phyloP scores from a whole-genome alignment of 495 filamentous ascomycete genomes.

The Penicillium taxi region DNA sequence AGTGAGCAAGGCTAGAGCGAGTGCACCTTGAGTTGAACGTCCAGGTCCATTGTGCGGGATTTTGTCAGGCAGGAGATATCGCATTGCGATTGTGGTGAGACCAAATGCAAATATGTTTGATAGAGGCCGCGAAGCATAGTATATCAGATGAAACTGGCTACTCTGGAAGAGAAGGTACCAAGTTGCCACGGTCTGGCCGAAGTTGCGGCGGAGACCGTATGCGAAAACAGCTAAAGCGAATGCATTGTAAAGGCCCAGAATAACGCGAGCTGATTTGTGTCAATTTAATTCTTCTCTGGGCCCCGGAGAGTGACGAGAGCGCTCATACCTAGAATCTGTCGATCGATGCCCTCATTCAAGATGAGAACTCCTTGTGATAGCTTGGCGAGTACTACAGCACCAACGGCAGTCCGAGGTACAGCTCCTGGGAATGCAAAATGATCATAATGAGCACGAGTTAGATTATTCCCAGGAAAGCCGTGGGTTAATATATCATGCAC shows the following conservation, averaged over 20 bases:
- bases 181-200: conserved; percentile 59
- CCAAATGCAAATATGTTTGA: conserved; percentile 97
- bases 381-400: conserved; percentile 64
- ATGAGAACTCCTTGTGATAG: conserved; percentile 54
- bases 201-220: conserved; percentile 53
- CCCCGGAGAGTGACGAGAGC: not conserved
- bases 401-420: conserved; percentile 85
- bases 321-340: conserved; percentile 46
- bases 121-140: conserved; percentile 85
- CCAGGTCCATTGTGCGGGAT: not conserved
- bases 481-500: conserved; percentile 81
- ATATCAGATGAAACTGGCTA: conserved; percentile 87
- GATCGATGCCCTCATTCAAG: conserved; percentile 35
- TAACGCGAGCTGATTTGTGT: conserved; percentile 52
- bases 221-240: conserved; percentile 56
- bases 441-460: conserved; percentile 59
- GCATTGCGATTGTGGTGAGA: conserved; percentile 62
- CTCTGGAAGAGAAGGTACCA: conserved; percentile 82
- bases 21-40: not conserved
- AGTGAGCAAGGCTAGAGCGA: conserved; percentile 67
- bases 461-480: conserved; percentile 57
- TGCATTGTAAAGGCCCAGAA: conserved; percentile 76
- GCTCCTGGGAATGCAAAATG: conserved; percentile 87
- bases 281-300: conserved; percentile 1
- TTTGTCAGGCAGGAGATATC: conserved; percentile 59